Evolutionary conservation across 495 filamentous ascomycete species (phyloP).

Genomic region (Halenospora varia): DNA sequence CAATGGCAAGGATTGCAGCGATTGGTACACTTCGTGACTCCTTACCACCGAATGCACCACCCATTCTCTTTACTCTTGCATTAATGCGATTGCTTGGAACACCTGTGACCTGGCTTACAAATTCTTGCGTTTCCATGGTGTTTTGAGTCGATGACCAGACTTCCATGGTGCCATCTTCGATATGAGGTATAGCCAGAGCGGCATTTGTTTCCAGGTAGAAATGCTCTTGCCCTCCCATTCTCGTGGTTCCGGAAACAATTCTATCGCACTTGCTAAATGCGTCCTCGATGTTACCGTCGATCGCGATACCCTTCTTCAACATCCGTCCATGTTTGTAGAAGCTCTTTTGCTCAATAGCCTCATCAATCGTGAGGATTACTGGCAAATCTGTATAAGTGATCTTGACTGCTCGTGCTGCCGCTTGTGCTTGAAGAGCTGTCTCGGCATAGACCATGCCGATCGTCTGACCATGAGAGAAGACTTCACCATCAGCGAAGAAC

Average conservation of each 20-base stretch:
- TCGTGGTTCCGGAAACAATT: constrained; percentile 69
- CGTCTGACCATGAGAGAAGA: constrained; percentile 83
- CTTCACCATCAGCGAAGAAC: constrained; percentile 85
- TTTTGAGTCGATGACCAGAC: constrained; percentile 92
- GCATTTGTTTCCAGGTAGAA: constrained; percentile 97
- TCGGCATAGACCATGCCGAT: constrained; percentile 86
- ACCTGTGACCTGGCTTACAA: constrained; percentile 76
- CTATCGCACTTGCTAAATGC: constrained; percentile 79
- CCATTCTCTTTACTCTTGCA: constrained; percentile 85
- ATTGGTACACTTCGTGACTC: constrained; percentile 86
- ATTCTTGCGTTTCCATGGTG: constrained; percentile 70
- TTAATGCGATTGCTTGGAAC: constrained; percentile 88
- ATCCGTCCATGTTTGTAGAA: constrained; percentile 77
- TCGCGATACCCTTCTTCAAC: constrained; percentile 89
- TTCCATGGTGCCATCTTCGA: constrained; percentile 93
- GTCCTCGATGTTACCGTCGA: constrained; percentile 64
- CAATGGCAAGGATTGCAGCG: constrained; percentile 75
- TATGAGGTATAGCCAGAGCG: constrained; percentile 79
- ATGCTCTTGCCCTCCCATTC: constrained; percentile 97
- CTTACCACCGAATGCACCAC: constrained; percentile 95
- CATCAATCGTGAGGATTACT: constrained; percentile 85
- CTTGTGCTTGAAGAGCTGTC: constrained; percentile 70
- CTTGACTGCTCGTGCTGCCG: constrained; percentile 76
- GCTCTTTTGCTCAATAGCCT: constrained; percentile 70
- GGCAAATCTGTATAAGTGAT: constrained; percentile 92